These are phyloP conservation scores for Trichoderma endophyticum DNA, from an alignment of 2,329 filamentous ascomycete species.

Conservation along the genomic window DNA sequence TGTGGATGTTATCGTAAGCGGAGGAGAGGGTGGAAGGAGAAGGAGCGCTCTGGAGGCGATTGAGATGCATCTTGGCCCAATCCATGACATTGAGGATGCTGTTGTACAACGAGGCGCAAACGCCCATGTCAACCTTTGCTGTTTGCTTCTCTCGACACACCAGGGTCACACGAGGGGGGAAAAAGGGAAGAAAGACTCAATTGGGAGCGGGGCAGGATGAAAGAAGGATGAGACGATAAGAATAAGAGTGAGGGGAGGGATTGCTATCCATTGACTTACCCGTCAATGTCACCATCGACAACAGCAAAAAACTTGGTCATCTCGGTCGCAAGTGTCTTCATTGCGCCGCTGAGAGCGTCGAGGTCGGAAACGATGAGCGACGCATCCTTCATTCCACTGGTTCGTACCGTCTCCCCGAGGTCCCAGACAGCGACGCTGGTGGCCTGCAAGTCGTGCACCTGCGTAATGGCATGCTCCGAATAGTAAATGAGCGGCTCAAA, in stretches of 20 bases:
- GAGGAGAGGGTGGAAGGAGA: slow-evolving; percentile 58
- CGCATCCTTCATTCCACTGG: slow-evolving; percentile 86
- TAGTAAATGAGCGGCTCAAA: slow-evolving; percentile 96
- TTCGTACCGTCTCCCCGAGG: slow-evolving; percentile 82
- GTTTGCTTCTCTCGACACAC: slow-evolving; percentile 15
- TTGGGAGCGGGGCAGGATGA: not conserved
- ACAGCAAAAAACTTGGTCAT: slow-evolving; percentile 90
- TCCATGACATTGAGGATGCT: slow-evolving; percentile 93
- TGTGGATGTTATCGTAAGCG: slow-evolving; percentile 80
- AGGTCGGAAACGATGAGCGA: slow-evolving; percentile 81
- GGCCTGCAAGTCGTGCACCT: slow-evolving; percentile 84
- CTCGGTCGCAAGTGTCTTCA: slow-evolving; percentile 80
- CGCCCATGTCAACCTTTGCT: slow-evolving; percentile 16
- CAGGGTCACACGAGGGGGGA: slow-evolving; percentile 2
- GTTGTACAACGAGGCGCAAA: slow-evolving; percentile 24
- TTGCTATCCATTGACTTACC: slow-evolving; percentile 41
- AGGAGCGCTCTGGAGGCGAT: slow-evolving; percentile 61
- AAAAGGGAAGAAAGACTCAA: not conserved
- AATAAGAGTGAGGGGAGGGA: not conserved
- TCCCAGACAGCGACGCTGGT: slow-evolving; percentile 95
- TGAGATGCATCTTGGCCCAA: slow-evolving; percentile 84
- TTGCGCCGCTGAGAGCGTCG: slow-evolving; percentile 78
- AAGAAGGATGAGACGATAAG: not conserved
- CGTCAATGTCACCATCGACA: slow-evolving; percentile 89
- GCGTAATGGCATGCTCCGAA: slow-evolving; percentile 81